Evolutionary conservation across 179 eudicot genomes (phyloP).

Genomic region (Sideroxylon spinosum): DNA sequence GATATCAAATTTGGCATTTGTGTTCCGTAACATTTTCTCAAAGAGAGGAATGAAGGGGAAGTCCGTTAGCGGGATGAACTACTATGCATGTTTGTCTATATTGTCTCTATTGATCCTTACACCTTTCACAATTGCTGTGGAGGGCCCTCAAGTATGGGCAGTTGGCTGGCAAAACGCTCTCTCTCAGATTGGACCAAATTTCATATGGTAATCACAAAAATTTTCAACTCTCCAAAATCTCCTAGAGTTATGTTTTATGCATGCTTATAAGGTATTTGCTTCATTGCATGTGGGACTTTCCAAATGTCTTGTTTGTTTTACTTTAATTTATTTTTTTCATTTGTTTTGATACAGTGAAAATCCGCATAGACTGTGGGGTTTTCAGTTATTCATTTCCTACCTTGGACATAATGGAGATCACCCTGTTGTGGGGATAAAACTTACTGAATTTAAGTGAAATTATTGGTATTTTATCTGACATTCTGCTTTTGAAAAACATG

Average conservation of each 20-base stretch:
- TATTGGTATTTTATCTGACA: not conserved
- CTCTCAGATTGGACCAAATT: constrained; percentile 18
- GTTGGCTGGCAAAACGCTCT: constrained; percentile 14
- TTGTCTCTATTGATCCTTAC: constrained; percentile 16
- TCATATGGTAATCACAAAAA: constrained; percentile 7
- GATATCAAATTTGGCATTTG: constrained; percentile 20
- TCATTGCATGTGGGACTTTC: not conserved
- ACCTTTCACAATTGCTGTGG: constrained; percentile 16
- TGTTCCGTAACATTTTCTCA: constrained; percentile 15
- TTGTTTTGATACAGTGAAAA: no score
- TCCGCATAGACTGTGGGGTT: not conserved
- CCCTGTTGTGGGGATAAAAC: not conserved
- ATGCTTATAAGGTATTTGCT: not conserved
- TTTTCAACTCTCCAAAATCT: not conserved
- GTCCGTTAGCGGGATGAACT: constrained; percentile 19
- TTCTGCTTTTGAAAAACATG: not conserved
- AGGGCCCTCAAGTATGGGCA: constrained; percentile 17
- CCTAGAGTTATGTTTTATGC: not conserved
- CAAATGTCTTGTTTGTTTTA: not conserved
- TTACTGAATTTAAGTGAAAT: not conserved
- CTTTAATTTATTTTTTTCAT: not conserved
- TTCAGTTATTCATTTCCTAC: no score
- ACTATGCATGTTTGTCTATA: constrained; percentile 15
- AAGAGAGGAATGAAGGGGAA: constrained; percentile 19
- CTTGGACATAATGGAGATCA: not conserved